A percentile compares a stretch with the other conserved stretches of the same genome.
These are phyloP conservation scores for Pseudogymnoascus pannorum DNA, from an alignment of 2,329 filamentous ascomycete species.

Conservation along the genomic window DNA sequence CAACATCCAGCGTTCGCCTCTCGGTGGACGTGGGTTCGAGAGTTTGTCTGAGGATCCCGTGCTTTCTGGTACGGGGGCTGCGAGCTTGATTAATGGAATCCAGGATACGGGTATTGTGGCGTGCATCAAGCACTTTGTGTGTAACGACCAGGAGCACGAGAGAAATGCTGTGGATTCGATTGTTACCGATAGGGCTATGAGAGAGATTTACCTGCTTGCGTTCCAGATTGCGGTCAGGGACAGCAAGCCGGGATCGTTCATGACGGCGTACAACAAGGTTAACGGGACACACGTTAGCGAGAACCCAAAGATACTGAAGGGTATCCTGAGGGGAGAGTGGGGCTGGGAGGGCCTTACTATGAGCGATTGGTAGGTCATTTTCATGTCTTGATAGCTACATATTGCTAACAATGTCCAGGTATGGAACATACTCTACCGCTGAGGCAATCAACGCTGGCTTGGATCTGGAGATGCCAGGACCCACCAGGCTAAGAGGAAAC, in stretches of 20 bases:
- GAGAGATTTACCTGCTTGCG: slow-evolving; percentile 51
- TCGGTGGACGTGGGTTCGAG: slow-evolving; percentile 54
- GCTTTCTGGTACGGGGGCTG: slow-evolving; percentile 47
- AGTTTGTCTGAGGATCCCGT: slow-evolving; percentile 52
- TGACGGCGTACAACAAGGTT: slow-evolving; percentile 54
- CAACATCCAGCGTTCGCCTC: slow-evolving; percentile 54
- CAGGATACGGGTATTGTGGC: slow-evolving; percentile 50
- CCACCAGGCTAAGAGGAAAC: slow-evolving; percentile 24
- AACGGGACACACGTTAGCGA: slow-evolving; percentile 51
- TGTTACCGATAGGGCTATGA: slow-evolving; percentile 47
- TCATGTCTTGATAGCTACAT: neutral
- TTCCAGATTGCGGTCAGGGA: slow-evolving; percentile 51
- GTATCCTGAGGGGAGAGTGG: slow-evolving; percentile 49
- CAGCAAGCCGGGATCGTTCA: slow-evolving; percentile 44
- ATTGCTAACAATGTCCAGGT: slow-evolving; percentile 7
- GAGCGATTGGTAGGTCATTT: slow-evolving; percentile 47
- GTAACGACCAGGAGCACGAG: slow-evolving; percentile 54
- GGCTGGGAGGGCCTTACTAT: slow-evolving; percentile 50
- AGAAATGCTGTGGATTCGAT: slow-evolving; percentile 49
- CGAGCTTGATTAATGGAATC: slow-evolving; percentile 47
- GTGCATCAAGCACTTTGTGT: slow-evolving; percentile 54
- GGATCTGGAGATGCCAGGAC: slow-evolving; percentile 36
- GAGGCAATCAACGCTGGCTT: slow-evolving; percentile 27
- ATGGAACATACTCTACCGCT: slow-evolving; percentile 22
- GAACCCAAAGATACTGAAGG: slow-evolving; percentile 42